Percentiles rank a stretch among this genome's conserved stretches.
Evolutionary conservation across 1,139 yeast genomes (phyloP).

Genomic region (Scheffersomyces illinoinensis): DNA sequence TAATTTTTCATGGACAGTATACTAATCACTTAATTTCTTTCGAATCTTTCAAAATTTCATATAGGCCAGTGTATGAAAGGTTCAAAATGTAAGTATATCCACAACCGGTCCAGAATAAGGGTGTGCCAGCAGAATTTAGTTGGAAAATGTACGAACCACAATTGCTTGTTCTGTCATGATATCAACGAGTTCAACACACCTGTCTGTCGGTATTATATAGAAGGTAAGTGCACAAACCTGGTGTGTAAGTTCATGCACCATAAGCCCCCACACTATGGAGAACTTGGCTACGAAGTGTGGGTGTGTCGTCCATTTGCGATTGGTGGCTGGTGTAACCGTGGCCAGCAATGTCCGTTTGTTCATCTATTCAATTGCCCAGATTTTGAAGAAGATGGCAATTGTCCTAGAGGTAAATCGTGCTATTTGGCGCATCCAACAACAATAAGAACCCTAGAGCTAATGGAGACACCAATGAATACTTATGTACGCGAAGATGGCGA

Average conservation of each 20-base stretch:
- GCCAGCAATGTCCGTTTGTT: slow-evolving; percentile 54
- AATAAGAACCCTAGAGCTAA: slow-evolving; percentile 27
- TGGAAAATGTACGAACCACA: slow-evolving; percentile 47
- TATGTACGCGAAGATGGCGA: slow-evolving; percentile 20
- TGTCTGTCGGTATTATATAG: slow-evolving; percentile 54
- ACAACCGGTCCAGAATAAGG: slow-evolving; percentile 50
- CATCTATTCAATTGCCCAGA: slow-evolving; percentile 75
- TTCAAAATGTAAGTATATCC: slow-evolving; percentile 54
- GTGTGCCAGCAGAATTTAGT: slow-evolving; percentile 54
- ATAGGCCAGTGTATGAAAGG: slow-evolving; percentile 57
- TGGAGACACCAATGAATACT: slow-evolving; percentile 20
- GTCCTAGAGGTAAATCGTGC: slow-evolving; percentile 54
- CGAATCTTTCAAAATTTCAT: slow-evolving; percentile 18
- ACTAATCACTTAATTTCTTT: slow-evolving; percentile 19
- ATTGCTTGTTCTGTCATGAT: slow-evolving; percentile 59
- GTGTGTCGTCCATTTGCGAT: slow-evolving; percentile 69
- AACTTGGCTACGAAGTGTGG: slow-evolving; percentile 42
- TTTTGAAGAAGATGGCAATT: slow-evolving; percentile 57
- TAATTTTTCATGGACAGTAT: slow-evolving; percentile 5
- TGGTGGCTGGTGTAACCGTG: slow-evolving; percentile 68
- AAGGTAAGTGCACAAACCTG: slow-evolving; percentile 53
- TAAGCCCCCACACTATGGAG: slow-evolving; percentile 35
- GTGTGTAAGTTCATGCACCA: slow-evolving; percentile 56
- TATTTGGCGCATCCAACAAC: slow-evolving; percentile 46
- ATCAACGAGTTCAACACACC: slow-evolving; percentile 68